Base-by-base conservation (phyloP, 805 yeast genomes). In the Yarrowia sp. region DNA sequence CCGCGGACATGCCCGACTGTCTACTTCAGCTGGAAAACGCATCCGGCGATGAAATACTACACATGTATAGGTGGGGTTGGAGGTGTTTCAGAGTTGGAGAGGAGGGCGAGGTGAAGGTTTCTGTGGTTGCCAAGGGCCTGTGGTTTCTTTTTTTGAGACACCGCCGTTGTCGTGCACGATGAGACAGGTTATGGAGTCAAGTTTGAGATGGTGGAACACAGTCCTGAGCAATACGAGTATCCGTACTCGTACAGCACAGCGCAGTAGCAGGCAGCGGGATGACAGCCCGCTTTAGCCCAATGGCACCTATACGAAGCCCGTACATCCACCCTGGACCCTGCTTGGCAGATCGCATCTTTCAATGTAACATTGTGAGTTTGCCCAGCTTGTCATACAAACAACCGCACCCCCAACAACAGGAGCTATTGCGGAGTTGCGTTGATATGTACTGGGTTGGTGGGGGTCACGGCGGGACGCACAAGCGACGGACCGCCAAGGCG, bases 301-400 rank as follows among this genome's bases (percentile, higher is more conserved):
- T 24, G 30, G 30, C 30, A 7, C 30, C 30, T 19, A 52, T 52
- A 52, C 58, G 58, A 52, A 6, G 24, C 33, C 56, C 42, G 56
- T 20, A 36, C 30, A 50, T 17, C 8, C 58, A 36, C 58, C 58
- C 43, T 38, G 58, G 58, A 52, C 58, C 58, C 58, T 52, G 58
- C 58, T 52, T 52, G 58, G 58, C 43, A 52, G 58, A 36, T 52
- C 43, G 10, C 15, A 17, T 20, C 42, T 9, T 34, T 19, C 19
- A 34, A 52, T 52, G 43, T 52, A 52, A 52, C 58, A 33, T 33
- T 33, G 19, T 38, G 58, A 52, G 58, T 52, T 52, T 50, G 55
- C 20, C 38, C 13, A 12, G 10, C 13, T 36, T 36, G 38, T 36
- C 38, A 17, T 17, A 19, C 24, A 9, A 20, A 43, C 14, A 19